Evolutionary conservation across 2,329 filamentous ascomycete species (phyloP).

Genomic region (Pseudogymnoascus sp.): DNA sequence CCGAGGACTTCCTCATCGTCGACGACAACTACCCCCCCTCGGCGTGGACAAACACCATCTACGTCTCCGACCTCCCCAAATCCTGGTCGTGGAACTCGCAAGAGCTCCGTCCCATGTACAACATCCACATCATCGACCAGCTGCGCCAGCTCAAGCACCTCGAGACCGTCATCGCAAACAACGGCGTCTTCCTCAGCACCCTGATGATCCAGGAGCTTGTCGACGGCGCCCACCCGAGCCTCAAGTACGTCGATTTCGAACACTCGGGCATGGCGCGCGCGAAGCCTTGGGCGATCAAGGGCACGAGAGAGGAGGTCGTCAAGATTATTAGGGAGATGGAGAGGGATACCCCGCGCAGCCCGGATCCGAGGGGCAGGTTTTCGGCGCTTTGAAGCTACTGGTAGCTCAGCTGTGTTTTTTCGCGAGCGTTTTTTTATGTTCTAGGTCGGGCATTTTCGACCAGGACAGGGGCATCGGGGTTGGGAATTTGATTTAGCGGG

Average conservation of each 20-base stretch:
- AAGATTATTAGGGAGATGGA: conserved; percentile 11
- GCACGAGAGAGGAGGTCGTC: conserved; percentile 12
- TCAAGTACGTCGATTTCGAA: conserved; percentile 17
- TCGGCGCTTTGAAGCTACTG: neutral
- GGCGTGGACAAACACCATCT: conserved; percentile 10
- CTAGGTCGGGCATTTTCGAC: neutral
- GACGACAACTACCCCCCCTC: neutral
- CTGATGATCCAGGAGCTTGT: conserved; percentile 8
- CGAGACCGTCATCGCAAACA: conserved; percentile 13
- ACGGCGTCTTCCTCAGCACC: conserved; percentile 14
- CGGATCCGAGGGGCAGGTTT: neutral
- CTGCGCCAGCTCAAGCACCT: conserved; percentile 13
- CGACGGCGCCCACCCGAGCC: neutral
- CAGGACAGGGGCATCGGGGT: neutral
- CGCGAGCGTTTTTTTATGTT: neutral
- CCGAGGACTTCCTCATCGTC: conserved; percentile 15
- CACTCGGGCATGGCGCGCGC: conserved; percentile 15
- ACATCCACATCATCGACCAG: conserved; percentile 14
- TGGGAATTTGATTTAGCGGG: conserved; percentile 1
- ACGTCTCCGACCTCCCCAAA: conserved; percentile 13
- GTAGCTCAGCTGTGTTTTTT: neutral
- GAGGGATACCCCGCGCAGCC: neutral
- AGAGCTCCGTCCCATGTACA: conserved; percentile 12
- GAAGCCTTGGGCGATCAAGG: conserved; percentile 17
- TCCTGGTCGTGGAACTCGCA: conserved; percentile 12